These are phyloP conservation scores for Saccharomycopsis selenospora DNA, from an alignment of 805 yeast genomes.

Conservation along the genomic window DNA sequence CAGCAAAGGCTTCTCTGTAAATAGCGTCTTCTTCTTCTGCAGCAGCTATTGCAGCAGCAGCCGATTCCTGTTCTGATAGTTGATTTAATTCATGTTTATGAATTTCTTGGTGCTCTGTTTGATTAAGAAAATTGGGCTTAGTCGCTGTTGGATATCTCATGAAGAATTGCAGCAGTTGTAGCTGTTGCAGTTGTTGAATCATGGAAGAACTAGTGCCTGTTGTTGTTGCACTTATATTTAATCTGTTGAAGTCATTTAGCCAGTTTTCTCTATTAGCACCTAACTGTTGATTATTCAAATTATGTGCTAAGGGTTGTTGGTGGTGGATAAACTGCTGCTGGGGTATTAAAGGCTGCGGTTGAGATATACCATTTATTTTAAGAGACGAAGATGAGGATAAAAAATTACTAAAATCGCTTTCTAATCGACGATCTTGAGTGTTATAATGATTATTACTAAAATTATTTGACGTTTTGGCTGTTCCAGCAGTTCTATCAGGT, in stretches of 20 bases:
- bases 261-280: not conserved
- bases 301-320: not conserved
- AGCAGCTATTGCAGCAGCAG: not conserved
- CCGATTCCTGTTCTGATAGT: not conserved
- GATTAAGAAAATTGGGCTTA: not conserved
- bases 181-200: conserved; percentile 14
- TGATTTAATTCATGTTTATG: not conserved
- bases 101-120: not conserved
- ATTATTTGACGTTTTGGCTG: not conserved
- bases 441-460: conserved; percentile 6
- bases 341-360: too few relatives aligned
- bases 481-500: not conserved
- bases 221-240: not conserved
- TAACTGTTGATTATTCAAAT: not conserved
- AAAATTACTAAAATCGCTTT: conserved; percentile 10
- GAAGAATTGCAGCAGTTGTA: conserved; percentile 6
- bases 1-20: conserved; percentile 28
- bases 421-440: conserved; percentile 8
- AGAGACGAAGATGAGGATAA: too few relatives aligned
- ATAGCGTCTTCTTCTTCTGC: conserved; percentile 12
- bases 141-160: not conserved
- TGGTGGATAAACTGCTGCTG: conserved; percentile 5
- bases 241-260: not conserved
- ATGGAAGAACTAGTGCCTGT: not conserved
- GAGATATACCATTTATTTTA: too few relatives aligned